A percentile compares a stretch with the other conserved stretches of the same genome.
Conservation (phyloP, 2,329 filamentous ascomycete species). For the Arthrobotrys entomopaga region DNA sequence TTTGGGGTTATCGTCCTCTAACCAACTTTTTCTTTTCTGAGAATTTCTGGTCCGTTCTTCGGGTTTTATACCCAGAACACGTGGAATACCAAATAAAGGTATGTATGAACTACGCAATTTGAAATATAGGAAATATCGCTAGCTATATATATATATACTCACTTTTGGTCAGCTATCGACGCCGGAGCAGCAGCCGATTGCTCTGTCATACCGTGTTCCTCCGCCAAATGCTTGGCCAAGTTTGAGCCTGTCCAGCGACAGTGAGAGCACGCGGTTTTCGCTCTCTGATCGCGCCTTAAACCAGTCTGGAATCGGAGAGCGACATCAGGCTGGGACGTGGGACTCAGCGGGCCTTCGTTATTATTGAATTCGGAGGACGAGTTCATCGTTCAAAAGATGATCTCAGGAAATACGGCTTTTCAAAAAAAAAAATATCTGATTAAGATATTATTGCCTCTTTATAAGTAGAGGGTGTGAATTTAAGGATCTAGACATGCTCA, state of each 20-base stretch:
- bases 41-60: too few relatives aligned
- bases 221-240: conserved; percentile 23
- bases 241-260: conserved; percentile 28
- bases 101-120: not conserved
- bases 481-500: too few relatives aligned
- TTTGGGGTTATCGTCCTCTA: too few relatives aligned
- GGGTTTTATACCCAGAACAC: too few relatives aligned
- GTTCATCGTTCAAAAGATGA: too few relatives aligned
- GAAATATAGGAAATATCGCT: not conserved
- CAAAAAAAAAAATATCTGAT: too few relatives aligned
- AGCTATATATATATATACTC: conserved; percentile 10
- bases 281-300: conserved; percentile 13
- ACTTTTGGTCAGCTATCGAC: conserved; percentile 16
- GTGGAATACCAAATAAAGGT: too few relatives aligned
- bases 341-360: conserved; percentile 5
- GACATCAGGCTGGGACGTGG: conserved; percentile 16
- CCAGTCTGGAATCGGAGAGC: conserved; percentile 15
- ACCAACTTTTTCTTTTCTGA: too few relatives aligned
- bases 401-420: too few relatives aligned
- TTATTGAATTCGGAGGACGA: not conserved
- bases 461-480: too few relatives aligned
- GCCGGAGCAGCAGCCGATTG: conserved; percentile 1
- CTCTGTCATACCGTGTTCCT: conserved; percentile 22
- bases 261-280: conserved; percentile 15
- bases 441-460: too few relatives aligned